Evolutionary conservation across 805 yeast genomes (phyloP).

Genomic region (Sungouiella blattae): DNA sequence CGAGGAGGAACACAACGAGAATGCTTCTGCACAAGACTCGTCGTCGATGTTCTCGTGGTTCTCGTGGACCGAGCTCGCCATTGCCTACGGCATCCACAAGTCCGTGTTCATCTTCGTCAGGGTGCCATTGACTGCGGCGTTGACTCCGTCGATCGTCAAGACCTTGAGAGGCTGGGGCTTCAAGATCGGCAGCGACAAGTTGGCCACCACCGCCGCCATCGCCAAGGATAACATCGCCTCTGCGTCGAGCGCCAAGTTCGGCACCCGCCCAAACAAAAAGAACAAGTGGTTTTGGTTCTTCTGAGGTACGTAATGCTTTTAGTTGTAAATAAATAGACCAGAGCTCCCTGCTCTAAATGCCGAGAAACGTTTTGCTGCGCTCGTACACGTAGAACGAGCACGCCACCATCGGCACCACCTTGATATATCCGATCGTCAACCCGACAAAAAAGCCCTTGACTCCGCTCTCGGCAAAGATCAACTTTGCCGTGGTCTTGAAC

Average conservation of each 20-base stretch:
- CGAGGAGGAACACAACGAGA: slow-evolving; percentile 16
- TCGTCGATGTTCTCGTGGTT: slow-evolving; percentile 27
- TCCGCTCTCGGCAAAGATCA: slow-evolving; percentile 73
- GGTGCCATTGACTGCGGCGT: slow-evolving; percentile 86
- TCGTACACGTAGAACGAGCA: slow-evolving; percentile 95
- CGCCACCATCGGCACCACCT: slow-evolving; percentile 96
- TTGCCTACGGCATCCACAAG: slow-evolving; percentile 94
- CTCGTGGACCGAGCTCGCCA: slow-evolving; percentile 77
- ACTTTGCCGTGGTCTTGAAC: slow-evolving; percentile 50
- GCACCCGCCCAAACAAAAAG: slow-evolving; percentile 47
- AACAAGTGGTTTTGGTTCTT: slow-evolving; percentile 65
- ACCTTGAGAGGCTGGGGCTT: slow-evolving; percentile 74
- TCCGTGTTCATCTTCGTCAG: slow-evolving; percentile 71
- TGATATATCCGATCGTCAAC: slow-evolving; percentile 88
- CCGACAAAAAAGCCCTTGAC: slow-evolving; percentile 90
- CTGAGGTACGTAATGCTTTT: slow-evolving; percentile 24
- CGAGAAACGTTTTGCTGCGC: slow-evolving; percentile 66
- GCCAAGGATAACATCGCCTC: slow-evolving; percentile 9
- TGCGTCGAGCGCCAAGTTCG: slow-evolving; percentile 44
- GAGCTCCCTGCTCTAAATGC: slow-evolving; percentile 42
- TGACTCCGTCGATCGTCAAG: slow-evolving; percentile 76
- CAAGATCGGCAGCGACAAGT: slow-evolving; percentile 55
- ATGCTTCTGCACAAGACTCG: background rate
- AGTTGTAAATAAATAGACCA: slow-evolving; percentile 5
- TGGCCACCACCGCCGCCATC: slow-evolving; percentile 37